phyloP scores from a whole-genome alignment of 1,139 yeast species.

The Maudiozyma humilis region DNA sequence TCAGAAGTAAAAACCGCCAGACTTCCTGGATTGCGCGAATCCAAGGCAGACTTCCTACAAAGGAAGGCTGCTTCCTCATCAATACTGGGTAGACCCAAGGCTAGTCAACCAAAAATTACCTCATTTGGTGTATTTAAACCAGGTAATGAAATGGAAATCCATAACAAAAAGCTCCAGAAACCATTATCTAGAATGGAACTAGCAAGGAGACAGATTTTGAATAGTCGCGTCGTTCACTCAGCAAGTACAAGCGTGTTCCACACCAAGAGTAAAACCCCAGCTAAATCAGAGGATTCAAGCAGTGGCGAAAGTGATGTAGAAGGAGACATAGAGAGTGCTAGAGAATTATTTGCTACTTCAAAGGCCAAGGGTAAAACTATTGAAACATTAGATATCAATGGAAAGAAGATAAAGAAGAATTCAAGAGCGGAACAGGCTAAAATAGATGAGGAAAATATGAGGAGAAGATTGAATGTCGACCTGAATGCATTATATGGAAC shows the following conservation, averaged over 20 bases:
- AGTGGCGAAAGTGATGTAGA: slow-evolving; percentile 33
- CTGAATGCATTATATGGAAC: slow-evolving; percentile 64
- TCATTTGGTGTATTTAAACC: slow-evolving; percentile 36
- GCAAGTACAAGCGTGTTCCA: slow-evolving; percentile 84
- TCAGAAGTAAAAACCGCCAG: not conserved
- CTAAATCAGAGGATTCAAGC: slow-evolving; percentile 24
- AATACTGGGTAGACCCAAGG: slow-evolving; percentile 26
- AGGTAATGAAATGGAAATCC: slow-evolving; percentile 33
- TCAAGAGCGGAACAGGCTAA: slow-evolving; percentile 38
- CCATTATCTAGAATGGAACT: slow-evolving; percentile 34
- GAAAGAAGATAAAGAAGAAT: slow-evolving; percentile 22
- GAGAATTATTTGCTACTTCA: slow-evolving; percentile 31
- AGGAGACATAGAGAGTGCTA: slow-evolving; percentile 31
- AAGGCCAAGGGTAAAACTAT: slow-evolving; percentile 25
- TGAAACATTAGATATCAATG: slow-evolving; percentile 32
- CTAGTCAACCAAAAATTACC: slow-evolving; percentile 43
- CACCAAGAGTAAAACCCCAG: slow-evolving; percentile 15
- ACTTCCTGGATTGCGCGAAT: slow-evolving; percentile 14
- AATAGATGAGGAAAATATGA: slow-evolving; percentile 68
- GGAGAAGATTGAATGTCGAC: slow-evolving; percentile 69
- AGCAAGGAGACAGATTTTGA: slow-evolving; percentile 31
- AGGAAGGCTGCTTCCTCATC: slow-evolving; percentile 27
- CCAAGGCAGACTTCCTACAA: slow-evolving; percentile 25
- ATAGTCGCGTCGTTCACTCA: slow-evolving; percentile 41
- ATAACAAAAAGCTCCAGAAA: slow-evolving; percentile 39